Evolutionary conservation across 1,284 basidiomycete species (phyloP), one percentile per base, ranked within the genome.

Genomic region (Cystobasidiaceae sp.): DNA sequence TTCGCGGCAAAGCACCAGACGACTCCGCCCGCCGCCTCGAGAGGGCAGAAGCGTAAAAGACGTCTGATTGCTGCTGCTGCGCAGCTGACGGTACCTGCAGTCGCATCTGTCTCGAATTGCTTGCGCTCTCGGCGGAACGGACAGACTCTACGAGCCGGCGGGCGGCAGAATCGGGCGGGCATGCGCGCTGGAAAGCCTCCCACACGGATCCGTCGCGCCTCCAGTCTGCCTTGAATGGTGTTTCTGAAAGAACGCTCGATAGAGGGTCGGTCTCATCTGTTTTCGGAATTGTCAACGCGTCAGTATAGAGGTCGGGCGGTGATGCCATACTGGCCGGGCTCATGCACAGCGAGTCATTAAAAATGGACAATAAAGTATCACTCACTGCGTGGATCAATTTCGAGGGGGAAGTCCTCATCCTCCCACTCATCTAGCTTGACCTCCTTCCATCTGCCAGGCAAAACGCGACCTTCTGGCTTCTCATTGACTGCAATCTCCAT

Each of bases 401-500:
- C 37, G 41, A 46, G 37, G 37, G 23, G 19, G 56, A 70, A 55
- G 25, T 67, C 66, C 13, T 63, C 66, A 34, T 63, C 60, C 23
- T 45, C 66, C 66, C 66, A 67, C 25, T 63, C 66, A 7, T 55
- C 27, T 3, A 44, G 17, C 7, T 65, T 41, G 19, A 68, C 45
- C 19, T 65, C 50, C 33, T 39, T 51, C 57, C 57, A 51, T 44
- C 28, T 45, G 19, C 54, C 63, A 89, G 90, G 90, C 89, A 97
- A 81, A 11, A 96, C 85, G 21, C 93, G 87, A 13, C 91, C 90
- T 78, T 97, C 93, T 0, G 91, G 87, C 78, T 88, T 89, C 41
- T 89, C 85, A 73, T 96, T 96, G 78, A 96, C 85, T 0, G 93
- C 85, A 71, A 96, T 86, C 72, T 93, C 87, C 84, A 96, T 86